Evolutionary conservation across 2,329 filamentous ascomycete species (phyloP).

Genomic region (Fusarium tricinctum): DNA sequence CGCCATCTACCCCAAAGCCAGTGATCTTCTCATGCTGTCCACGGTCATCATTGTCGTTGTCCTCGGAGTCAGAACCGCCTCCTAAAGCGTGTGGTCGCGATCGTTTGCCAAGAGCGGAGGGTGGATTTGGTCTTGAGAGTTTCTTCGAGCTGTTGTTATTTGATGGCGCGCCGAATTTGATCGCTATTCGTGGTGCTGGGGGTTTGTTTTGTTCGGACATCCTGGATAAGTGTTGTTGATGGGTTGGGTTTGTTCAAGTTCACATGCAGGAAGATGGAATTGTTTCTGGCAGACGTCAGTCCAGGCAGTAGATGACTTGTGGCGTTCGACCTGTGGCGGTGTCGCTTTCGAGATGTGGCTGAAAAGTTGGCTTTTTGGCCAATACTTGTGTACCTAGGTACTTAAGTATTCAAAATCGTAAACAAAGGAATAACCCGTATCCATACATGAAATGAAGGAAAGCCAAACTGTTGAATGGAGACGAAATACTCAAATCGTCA

Average conservation of each 20-base stretch:
- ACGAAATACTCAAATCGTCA: background rate
- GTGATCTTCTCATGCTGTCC: slow-evolving; percentile 63
- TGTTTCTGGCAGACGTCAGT: slow-evolving; percentile 28
- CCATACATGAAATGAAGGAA: background rate
- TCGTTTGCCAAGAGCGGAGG: slow-evolving; percentile 65
- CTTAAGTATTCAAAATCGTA: background rate
- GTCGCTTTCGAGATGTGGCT: background rate
- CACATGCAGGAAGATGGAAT: slow-evolving; percentile 2
- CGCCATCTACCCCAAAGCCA: slow-evolving; percentile 63
- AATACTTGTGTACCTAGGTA: background rate
- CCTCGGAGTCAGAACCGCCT: slow-evolving; percentile 61
- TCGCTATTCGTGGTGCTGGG: slow-evolving; percentile 60
- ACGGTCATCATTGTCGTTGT: slow-evolving; percentile 51
- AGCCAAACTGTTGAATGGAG: background rate
- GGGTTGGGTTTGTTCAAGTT: slow-evolving; percentile 1
- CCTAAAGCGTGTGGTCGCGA: slow-evolving; percentile 59
- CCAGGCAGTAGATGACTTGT: slow-evolving; percentile 19
- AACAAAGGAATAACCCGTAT: background rate
- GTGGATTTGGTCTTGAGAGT: slow-evolving; percentile 53
- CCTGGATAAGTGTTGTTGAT: slow-evolving; percentile 8
- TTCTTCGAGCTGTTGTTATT: slow-evolving; percentile 51
- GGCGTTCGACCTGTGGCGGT: slow-evolving; percentile 13
- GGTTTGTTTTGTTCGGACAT: slow-evolving; percentile 51
- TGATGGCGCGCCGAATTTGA: slow-evolving; percentile 59
- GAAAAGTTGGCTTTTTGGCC: too few species aligned